phyloP scores from a whole-genome alignment of 2,329 filamentous ascomycete genomes.

The Clonostachys rosea region DNA sequence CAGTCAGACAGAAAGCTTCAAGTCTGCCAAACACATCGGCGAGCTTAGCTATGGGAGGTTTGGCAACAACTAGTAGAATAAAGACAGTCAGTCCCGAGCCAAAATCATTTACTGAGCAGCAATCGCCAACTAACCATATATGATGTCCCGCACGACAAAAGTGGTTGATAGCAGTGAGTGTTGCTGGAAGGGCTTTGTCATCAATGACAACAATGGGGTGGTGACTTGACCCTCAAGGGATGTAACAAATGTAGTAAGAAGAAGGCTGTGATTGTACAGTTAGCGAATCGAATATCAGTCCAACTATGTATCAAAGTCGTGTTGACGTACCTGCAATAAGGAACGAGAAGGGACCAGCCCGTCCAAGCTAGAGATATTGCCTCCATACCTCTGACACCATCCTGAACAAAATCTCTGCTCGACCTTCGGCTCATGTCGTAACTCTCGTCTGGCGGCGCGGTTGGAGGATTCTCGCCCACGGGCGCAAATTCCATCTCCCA shows the following conservation, averaged over 20 bases:
- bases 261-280: constrained; percentile 6
- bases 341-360: constrained; percentile 3
- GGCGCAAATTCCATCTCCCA: too few relatives aligned
- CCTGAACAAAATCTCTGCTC: not conserved
- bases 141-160: constrained; percentile 36
- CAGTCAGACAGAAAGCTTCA: constrained; percentile 50
- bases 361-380: constrained; percentile 14
- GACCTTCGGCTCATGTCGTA: too few relatives aligned
- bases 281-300: not conserved
- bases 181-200: constrained; percentile 25
- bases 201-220: constrained; percentile 12
- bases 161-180: constrained; percentile 42
- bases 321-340: constrained; percentile 5
- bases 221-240: constrained; percentile 13
- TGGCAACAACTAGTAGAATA: constrained; percentile 4
- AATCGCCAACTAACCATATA: constrained; percentile 37
- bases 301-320: not conserved
- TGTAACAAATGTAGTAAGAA: constrained; percentile 12
- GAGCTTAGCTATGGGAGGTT: constrained; percentile 46
- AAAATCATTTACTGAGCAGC: too few relatives aligned
- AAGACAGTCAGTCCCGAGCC: too few relatives aligned
- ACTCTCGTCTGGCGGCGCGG: too few relatives aligned
- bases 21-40: constrained; percentile 59
- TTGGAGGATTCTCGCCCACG: too few relatives aligned
- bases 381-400: constrained; percentile 13